These are phyloP conservation scores for Pichia sp. DNA, from an alignment of 1,139 yeast genomes.

Conservation along the genomic window DNA sequence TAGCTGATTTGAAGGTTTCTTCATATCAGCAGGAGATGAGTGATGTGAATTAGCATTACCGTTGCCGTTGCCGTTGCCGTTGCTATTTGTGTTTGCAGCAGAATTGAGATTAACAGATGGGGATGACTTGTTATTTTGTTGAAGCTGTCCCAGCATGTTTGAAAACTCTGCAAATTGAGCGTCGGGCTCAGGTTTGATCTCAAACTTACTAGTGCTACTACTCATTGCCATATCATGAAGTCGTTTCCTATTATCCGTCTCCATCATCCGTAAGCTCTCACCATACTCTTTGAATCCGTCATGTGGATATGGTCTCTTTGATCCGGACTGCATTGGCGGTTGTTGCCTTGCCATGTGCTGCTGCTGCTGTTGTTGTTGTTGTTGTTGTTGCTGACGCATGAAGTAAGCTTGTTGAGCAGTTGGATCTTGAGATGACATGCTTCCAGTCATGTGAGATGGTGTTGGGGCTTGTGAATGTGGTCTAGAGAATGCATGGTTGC, in stretches of 20 bases:
- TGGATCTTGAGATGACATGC: neutral
- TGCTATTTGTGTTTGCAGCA: too few relatives aligned
- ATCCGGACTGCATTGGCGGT: neutral
- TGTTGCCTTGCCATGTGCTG: neutral
- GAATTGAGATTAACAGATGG: too few relatives aligned
- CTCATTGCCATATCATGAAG: constrained; percentile 18
- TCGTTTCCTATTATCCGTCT: constrained; percentile 41
- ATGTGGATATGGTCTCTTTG: constrained; percentile 18
- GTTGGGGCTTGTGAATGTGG: constrained; percentile 6
- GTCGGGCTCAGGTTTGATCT: constrained; percentile 5
- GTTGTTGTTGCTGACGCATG: constrained; percentile 1
- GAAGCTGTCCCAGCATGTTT: constrained; percentile 16
- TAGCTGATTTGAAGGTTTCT: too few relatives aligned
- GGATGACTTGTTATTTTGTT: neutral
- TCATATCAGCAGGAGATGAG: too few relatives aligned
- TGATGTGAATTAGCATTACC: too few relatives aligned
- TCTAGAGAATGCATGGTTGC: neutral
- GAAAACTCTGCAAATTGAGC: constrained; percentile 24
- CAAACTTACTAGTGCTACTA: too few relatives aligned
- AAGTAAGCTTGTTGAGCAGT: too few relatives aligned
- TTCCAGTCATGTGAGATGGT: neutral
- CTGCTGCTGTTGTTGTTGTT: neutral
- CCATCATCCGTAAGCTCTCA: constrained; percentile 46
- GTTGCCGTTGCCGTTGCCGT: too few relatives aligned
- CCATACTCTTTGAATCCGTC: constrained; percentile 44